Evolutionary conservation across 306 rosid species (phyloP).

Genomic region (Quercus alba): DNA sequence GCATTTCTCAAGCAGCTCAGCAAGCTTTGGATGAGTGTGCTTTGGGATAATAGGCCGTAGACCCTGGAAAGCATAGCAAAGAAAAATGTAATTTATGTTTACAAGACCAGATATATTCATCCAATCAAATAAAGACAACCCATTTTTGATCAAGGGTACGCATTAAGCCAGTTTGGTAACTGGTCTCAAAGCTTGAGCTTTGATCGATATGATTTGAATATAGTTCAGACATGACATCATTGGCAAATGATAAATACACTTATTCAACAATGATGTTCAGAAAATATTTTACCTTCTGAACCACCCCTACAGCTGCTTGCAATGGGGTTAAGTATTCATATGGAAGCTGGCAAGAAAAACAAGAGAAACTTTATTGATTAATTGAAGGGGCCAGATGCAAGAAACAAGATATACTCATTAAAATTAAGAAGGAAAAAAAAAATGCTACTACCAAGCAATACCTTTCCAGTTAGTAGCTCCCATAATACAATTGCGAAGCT

Average conservation of each 20-base stretch:
- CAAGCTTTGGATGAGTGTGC: slow-evolving; percentile 76
- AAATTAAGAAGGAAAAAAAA: neutral
- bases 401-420: neutral
- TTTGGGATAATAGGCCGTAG: slow-evolving; percentile 84
- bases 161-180: neutral
- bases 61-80: slow-evolving; percentile 48
- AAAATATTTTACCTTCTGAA: slow-evolving; percentile 63
- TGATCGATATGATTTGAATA: neutral
- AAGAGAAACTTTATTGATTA: neutral
- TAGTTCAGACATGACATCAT: neutral
- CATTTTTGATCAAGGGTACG: neutral
- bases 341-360: slow-evolving; percentile 70
- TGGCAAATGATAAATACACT: slow-evolving; percentile 14
- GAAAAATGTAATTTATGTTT: neutral
- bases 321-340: slow-evolving; percentile 88
- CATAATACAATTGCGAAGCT: slow-evolving; percentile 91
- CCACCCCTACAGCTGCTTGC: slow-evolving; percentile 98
- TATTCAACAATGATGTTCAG: slow-evolving; percentile 9
- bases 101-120: neutral
- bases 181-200: neutral
- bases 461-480: slow-evolving; percentile 97
- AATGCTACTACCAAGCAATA: slow-evolving; percentile 26
- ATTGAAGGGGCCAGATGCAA: neutral
- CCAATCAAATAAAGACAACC: neutral
- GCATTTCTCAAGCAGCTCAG: slow-evolving; percentile 74